Conservation (phyloP, 495 filamentous ascomycete species). For the Penicillium paradoxum region DNA sequence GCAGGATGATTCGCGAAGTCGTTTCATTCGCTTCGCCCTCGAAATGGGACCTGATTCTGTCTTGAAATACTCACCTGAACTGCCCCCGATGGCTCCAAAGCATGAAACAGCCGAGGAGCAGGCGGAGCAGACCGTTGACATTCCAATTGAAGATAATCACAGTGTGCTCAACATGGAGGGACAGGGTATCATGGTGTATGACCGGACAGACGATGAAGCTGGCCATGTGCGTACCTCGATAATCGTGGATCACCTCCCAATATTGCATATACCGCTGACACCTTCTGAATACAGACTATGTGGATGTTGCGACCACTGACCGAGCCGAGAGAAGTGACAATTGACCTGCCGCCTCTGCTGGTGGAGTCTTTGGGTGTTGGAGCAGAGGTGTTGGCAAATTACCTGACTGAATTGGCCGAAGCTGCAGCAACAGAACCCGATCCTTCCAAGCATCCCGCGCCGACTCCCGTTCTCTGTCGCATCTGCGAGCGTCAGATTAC, state of each 20-base stretch:
- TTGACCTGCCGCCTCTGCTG: conserved; percentile 85
- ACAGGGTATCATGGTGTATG: conserved; percentile 97
- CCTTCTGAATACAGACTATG: conserved; percentile 67
- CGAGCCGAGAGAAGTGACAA: conserved; percentile 83
- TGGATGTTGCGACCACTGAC: conserved; percentile 98
- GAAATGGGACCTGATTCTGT: conserved; percentile 66
- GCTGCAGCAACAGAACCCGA: conserved; percentile 84
- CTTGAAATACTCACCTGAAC: conserved; percentile 53
- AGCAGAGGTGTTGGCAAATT: conserved; percentile 89
- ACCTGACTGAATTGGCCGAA: conserved; percentile 85
- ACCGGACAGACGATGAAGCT: conserved; percentile 72
- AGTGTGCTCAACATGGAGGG: conserved; percentile 77
- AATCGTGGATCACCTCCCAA: not conserved
- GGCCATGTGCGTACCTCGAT: conserved; percentile 69
- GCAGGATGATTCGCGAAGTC: conserved; percentile 87
- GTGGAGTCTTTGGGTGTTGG: conserved; percentile 93
- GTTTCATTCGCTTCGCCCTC: conserved; percentile 82
- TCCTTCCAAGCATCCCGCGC: conserved; percentile 75
- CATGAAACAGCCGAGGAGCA: conserved; percentile 9
- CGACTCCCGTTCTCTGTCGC: conserved; percentile 84
- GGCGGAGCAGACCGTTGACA: conserved; percentile 30
- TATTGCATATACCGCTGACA: conserved; percentile 16
- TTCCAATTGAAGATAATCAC: conserved; percentile 39
- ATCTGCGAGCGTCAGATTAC: conserved; percentile 97
- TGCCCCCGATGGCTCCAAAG: conserved; percentile 17